These are phyloP conservation scores for Erythrophleum fordii DNA, from an alignment of 306 rosid genomes.

Conservation along the genomic window DNA sequence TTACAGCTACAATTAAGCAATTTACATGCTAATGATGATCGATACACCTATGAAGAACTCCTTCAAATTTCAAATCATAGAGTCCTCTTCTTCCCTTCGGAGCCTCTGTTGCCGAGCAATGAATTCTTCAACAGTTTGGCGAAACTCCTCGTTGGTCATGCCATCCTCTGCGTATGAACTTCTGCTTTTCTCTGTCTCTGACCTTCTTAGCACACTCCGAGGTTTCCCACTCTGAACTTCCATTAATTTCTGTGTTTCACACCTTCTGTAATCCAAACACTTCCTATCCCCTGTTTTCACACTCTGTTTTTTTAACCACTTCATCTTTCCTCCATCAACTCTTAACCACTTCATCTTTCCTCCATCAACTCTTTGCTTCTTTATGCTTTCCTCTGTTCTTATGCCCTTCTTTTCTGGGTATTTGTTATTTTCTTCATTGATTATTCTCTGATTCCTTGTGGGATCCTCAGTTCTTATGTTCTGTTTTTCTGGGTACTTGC, in stretches of 20 bases:
- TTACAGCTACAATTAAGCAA: not conserved
- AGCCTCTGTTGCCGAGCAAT: constrained; percentile 79
- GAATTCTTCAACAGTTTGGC: constrained; percentile 77
- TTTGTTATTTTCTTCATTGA: not conserved
- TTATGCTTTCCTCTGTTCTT: not conserved
- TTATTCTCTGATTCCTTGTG: not conserved
- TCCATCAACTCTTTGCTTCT: not conserved
- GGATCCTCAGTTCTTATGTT: not conserved
- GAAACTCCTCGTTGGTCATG: constrained; percentile 85
- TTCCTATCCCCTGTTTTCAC: constrained; percentile 25
- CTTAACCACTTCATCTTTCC: not conserved
- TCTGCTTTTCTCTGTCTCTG: constrained; percentile 60
- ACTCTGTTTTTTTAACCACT: constrained; percentile 18
- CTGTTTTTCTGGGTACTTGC: constrained; percentile 4
- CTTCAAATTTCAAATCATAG: not conserved
- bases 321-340: not conserved
- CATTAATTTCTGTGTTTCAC: constrained; percentile 48
- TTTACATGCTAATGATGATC: not conserved
- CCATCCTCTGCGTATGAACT: constrained; percentile 56
- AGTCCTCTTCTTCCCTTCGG: constrained; percentile 58
- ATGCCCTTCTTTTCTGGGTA: not conserved
- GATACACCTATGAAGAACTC: not conserved
- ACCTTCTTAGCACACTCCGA: constrained; percentile 41
- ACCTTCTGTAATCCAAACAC: constrained; percentile 48
- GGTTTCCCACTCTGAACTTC: constrained; percentile 38